A percentile compares a stretch with the other conserved stretches of the same genome.
Evolutionary conservation across 2,329 filamentous ascomycete species (phyloP).

Genomic region (Colletotrichum sp.): DNA sequence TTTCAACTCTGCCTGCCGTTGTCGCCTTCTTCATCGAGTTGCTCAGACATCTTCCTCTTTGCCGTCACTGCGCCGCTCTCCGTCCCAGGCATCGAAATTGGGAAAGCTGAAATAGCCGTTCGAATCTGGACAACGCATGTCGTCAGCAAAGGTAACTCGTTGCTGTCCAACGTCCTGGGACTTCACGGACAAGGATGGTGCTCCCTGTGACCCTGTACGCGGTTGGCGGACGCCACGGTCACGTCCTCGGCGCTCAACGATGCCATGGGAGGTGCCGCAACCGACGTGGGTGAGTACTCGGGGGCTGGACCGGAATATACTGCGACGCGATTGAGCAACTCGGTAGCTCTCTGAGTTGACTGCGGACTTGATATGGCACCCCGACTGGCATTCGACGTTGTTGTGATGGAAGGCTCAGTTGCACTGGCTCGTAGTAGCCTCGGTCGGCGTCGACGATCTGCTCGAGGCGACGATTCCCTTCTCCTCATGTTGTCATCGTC

Average conservation of each 20-base stretch:
- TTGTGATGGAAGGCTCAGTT: conserved; percentile 62
- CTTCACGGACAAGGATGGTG: conserved; percentile 12
- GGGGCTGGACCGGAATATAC: conserved; percentile 40
- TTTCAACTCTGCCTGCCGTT: not conserved
- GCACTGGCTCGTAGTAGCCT: conserved; percentile 59
- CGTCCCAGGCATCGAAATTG: conserved; percentile 72
- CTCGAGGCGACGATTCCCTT: conserved; percentile 47
- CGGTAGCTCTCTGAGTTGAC: conserved; percentile 55
- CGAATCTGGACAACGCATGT: conserved; percentile 1
- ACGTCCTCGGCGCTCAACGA: conserved; percentile 41
- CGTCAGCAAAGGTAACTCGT: not conserved
- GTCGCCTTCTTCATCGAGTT: conserved; percentile 2
- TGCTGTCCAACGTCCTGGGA: not conserved
- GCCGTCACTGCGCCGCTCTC: conserved; percentile 45
- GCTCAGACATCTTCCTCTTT: conserved; percentile 34
- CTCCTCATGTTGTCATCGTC: not conserved
- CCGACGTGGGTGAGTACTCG: conserved; percentile 20
- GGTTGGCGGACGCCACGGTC: conserved; percentile 25
- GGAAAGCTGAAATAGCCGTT: conserved; percentile 74
- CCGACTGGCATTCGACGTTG: conserved; percentile 55
- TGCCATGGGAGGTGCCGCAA: conserved; percentile 38
- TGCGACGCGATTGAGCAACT: conserved; percentile 59
- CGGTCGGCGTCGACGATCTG: conserved; percentile 49
- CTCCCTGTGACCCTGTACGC: conserved; percentile 1
- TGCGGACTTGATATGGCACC: conserved; percentile 55